Conservation (phyloP, 345 rosid genomes). For the Acer campestre region DNA sequence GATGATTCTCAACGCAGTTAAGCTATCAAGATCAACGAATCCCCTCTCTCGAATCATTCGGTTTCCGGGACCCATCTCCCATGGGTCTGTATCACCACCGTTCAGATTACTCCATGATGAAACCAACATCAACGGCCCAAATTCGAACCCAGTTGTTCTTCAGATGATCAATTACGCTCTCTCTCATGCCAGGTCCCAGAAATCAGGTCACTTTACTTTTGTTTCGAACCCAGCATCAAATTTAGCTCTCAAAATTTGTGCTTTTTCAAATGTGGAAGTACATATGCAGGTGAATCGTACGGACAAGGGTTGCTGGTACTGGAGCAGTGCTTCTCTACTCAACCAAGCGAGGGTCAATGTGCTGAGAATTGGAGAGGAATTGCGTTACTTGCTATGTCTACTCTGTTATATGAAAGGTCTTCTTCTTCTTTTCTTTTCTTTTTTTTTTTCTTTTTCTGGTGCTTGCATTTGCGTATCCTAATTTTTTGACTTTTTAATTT, state of each 20-base stretch:
- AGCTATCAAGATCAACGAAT: conserved; percentile 34
- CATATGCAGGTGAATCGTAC: conserved; percentile 60
- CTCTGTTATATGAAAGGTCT: conserved; percentile 60
- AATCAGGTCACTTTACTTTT: conserved; percentile 52
- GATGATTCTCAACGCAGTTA: conserved; percentile 50
- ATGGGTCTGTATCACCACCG: conserved; percentile 16
- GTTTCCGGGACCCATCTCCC: background rate
- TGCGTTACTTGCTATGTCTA: conserved; percentile 84
- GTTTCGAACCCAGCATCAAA: background rate
- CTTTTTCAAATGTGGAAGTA: background rate
- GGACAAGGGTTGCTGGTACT: conserved; percentile 79
- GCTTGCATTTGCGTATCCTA: background rate
- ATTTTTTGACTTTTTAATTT: background rate
- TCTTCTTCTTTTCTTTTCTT: background rate
- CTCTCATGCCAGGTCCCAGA: conserved; percentile 66
- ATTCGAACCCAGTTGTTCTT: conserved; percentile 65
- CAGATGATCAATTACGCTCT: conserved; percentile 94
- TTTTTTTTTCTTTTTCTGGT: background rate
- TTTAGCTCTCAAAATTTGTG: background rate
- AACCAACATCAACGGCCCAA: conserved; percentile 37
- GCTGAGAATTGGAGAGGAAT: conserved; percentile 62
- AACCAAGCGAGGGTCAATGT: conserved; percentile 46
- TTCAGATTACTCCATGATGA: conserved; percentile 53
- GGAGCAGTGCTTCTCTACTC: conserved; percentile 77
- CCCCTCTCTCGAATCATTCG: conserved; percentile 13